Percentiles rank a stretch among this genome's conserved stretches.
phyloP scores from a whole-genome alignment of 768 basidiomycete genomes.

The Hygrocybe punicea region DNA sequence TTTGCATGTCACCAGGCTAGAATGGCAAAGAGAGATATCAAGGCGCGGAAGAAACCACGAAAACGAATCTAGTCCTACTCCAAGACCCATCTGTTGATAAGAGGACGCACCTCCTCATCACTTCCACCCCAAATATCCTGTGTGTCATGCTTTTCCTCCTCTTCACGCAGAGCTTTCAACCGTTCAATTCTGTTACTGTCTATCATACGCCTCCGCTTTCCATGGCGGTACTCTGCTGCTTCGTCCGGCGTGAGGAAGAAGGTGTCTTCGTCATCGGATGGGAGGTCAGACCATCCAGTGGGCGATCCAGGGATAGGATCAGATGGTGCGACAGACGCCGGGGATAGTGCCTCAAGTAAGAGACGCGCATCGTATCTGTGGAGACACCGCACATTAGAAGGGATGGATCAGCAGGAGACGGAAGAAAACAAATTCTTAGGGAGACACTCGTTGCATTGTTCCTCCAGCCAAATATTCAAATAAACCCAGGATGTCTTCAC shows the following conservation, averaged over 20 bases:
- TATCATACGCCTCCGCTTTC: conserved; percentile 63
- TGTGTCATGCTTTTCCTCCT: conserved; percentile 41
- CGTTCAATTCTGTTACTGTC: conserved; percentile 62
- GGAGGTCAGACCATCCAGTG: conserved; percentile 78
- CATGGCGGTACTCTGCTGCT: conserved; percentile 58
- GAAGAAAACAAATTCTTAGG: conserved; percentile 2
- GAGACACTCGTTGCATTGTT: background rate
- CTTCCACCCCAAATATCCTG: conserved; percentile 62
- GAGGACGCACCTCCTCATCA: conserved; percentile 60
- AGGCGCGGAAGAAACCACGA: background rate
- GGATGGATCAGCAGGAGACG: conserved; percentile 16
- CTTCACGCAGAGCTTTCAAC: conserved; percentile 51
- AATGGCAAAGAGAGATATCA: conserved; percentile 3
- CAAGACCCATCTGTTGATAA: background rate
- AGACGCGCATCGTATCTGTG: conserved; percentile 79
- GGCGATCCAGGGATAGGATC: conserved; percentile 33
- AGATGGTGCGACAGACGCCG: conserved; percentile 16
- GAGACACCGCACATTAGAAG: conserved; percentile 17
- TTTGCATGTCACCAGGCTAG: conserved; percentile 59
- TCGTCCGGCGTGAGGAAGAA: conserved; percentile 75
- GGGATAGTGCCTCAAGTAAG: conserved; percentile 53
- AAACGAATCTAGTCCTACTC: background rate
- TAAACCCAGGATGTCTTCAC: background rate
- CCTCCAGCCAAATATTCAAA: conserved; percentile 2
- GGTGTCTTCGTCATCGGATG: conserved; percentile 81